Conservation (phyloP, 495 filamentous ascomycete genomes). For the Cercophora scortea region DNA sequence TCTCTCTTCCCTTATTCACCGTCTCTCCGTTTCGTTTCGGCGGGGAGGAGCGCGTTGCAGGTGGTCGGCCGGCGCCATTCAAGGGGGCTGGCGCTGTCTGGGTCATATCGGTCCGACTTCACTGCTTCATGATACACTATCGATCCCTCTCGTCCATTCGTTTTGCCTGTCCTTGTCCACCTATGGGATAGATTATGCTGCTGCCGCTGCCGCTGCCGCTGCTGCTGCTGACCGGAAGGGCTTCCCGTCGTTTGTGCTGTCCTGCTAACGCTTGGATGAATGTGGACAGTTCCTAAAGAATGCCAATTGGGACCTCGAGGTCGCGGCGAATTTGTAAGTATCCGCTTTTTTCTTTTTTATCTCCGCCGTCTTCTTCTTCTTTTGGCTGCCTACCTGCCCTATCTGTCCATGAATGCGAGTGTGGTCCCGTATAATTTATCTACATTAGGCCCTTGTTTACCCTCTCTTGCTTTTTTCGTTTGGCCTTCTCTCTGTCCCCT, state of each 20-base stretch:
- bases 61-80: background rate
- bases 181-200: conserved; percentile 1
- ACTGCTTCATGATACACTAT: background rate
- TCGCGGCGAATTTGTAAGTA: conserved; percentile 44
- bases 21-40: background rate
- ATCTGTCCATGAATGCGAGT: too few species aligned
- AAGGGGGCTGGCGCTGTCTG: background rate
- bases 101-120: background rate
- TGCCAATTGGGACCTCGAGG: conserved; percentile 39
- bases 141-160: background rate
- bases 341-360: background rate
- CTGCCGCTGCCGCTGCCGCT: conserved; percentile 15
- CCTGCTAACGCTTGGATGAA: conserved; percentile 4
- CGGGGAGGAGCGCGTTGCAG: background rate
- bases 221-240: too few species aligned
- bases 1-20: background rate
- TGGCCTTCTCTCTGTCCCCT: too few species aligned
- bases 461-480: too few species aligned
- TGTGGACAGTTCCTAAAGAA: conserved; percentile 31
- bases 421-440: too few species aligned
- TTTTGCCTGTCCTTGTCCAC: background rate
- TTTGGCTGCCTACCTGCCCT: background rate
- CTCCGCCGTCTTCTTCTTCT: background rate
- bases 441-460: too few species aligned
- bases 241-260: too few species aligned